Conservation (phyloP, 31 red algal genomes). For the Asparagopsis taxiformis region DNA sequence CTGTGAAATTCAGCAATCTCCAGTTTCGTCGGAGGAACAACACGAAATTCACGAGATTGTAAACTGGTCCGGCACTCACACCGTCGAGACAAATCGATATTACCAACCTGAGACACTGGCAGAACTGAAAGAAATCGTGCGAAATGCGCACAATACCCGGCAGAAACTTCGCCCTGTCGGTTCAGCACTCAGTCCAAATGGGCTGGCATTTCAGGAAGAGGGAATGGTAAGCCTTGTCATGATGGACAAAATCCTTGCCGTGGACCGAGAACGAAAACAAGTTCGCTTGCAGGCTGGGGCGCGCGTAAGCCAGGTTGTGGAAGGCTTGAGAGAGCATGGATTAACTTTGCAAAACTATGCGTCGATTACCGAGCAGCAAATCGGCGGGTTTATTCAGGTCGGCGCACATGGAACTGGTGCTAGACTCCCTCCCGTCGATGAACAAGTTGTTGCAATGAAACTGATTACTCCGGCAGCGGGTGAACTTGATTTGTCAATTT, state of each 20-base stretch:
- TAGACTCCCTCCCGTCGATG: slow-evolving; percentile 74
- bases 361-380: slow-evolving; percentile 89
- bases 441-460: slow-evolving; percentile 70
- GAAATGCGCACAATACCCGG: slow-evolving; percentile 21
- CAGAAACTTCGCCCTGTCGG: slow-evolving; percentile 78
- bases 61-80: slow-evolving; percentile 84
- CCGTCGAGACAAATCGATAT: slow-evolving; percentile 33
- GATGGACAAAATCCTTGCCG: slow-evolving; percentile 60
- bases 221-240: slow-evolving; percentile 84
- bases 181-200: slow-evolving; percentile 84
- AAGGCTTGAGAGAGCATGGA: slow-evolving; percentile 65
- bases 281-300: slow-evolving; percentile 79
- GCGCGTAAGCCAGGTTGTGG: slow-evolving; percentile 58
- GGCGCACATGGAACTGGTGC: slow-evolving; percentile 93
- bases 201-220: slow-evolving; percentile 42
- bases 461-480: slow-evolving; percentile 75
- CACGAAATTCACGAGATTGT: slow-evolving; percentile 37
- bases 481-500: slow-evolving; percentile 30
- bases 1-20: slow-evolving; percentile 8
- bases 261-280: slow-evolving; percentile 35
- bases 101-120: slow-evolving; percentile 58
- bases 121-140: slow-evolving; percentile 44
- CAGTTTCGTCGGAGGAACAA: background rate
- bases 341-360: slow-evolving; percentile 80
- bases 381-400: slow-evolving; percentile 82